Conservation (phyloP, 495 filamentous ascomycete species). For the Articulospora tetracladia region DNA sequence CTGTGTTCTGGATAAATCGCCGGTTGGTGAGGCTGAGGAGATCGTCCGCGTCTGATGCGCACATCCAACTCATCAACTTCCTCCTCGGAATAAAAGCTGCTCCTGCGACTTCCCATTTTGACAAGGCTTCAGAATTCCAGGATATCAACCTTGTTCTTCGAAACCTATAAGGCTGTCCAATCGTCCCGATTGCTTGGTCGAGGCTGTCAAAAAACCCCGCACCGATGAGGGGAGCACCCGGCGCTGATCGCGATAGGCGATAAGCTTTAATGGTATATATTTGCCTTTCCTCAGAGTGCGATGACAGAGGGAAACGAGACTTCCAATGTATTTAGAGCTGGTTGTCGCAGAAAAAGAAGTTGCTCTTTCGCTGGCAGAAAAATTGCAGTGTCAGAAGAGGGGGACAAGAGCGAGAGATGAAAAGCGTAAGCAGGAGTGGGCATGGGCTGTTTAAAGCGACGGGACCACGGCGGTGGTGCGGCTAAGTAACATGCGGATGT, state of each 20-base stretch:
- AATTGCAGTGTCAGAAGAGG: not conserved
- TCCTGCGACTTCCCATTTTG: constrained; percentile 17
- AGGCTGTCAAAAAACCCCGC: constrained; percentile 4
- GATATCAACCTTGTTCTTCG: not conserved
- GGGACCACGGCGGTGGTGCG: not conserved
- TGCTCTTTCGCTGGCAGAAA: too few species aligned
- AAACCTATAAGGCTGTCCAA: not conserved
- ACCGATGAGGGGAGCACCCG: constrained; percentile 2
- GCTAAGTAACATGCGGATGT: not conserved
- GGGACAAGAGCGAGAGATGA: not conserved
- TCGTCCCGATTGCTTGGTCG: constrained; percentile 2
- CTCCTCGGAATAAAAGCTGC: constrained; percentile 20
- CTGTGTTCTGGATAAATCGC: constrained; percentile 20
- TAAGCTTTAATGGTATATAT: not conserved
- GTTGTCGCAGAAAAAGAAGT: too few species aligned
- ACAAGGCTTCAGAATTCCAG: not conserved
- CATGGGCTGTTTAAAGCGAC: constrained; percentile 20
- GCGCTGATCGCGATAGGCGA: constrained; percentile 14
- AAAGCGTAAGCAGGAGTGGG: constrained; percentile 24
- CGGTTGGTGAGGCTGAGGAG: constrained; percentile 27
- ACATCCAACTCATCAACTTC: constrained; percentile 43
- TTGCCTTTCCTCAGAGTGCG: not conserved
- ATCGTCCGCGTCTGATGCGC: constrained; percentile 33
- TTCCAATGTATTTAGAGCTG: too few species aligned
- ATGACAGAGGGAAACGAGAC: not conserved